Conservation (phyloP, 768 basidiomycete genomes). For the Gymnopilus dilepis region DNA sequence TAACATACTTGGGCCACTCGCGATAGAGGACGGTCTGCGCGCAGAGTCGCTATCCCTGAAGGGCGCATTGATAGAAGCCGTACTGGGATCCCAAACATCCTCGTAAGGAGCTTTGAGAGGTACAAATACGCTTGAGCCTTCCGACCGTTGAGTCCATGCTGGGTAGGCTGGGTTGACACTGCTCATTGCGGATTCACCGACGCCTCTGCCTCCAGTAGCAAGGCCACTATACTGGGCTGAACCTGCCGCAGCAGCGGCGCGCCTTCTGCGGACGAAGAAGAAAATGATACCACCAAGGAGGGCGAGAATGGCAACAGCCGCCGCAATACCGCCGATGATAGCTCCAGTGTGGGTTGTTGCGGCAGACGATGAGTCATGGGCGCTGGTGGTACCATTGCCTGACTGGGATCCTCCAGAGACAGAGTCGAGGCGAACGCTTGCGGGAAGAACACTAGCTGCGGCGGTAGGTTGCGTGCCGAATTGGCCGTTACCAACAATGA, state of each 20-base stretch:
- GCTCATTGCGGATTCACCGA: constrained; percentile 9
- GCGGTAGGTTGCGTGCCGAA: constrained; percentile 70
- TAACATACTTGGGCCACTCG: constrained; percentile 9
- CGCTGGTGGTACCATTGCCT: background rate
- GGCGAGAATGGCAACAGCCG: constrained; percentile 54
- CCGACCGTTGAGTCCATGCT: constrained; percentile 10
- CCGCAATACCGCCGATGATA: constrained; percentile 57
- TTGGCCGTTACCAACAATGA: constrained; percentile 80
- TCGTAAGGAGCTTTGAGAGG: constrained; percentile 58
- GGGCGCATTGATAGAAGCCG: constrained; percentile 46
- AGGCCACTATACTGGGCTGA: constrained; percentile 22
- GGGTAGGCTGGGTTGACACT: background rate
- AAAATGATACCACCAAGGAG: constrained; percentile 59
- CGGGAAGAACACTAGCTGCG: constrained; percentile 51
- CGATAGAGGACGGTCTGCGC: constrained; percentile 7
- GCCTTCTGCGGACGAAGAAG: constrained; percentile 54
- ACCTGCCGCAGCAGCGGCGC: constrained; percentile 36
- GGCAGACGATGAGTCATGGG: constrained; percentile 17
- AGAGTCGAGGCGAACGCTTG: constrained; percentile 46
- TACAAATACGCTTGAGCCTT: constrained; percentile 63
- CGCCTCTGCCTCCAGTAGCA: background rate
- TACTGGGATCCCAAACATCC: constrained; percentile 63
- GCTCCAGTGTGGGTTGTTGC: constrained; percentile 37
- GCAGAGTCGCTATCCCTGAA: constrained; percentile 34
- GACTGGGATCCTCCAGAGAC: constrained; percentile 13